A percentile compares a stretch with the other conserved stretches of the same genome.
Conservation (phyloP, 192 early-diverging fungal species). For the Coemansia sp. region DNA sequence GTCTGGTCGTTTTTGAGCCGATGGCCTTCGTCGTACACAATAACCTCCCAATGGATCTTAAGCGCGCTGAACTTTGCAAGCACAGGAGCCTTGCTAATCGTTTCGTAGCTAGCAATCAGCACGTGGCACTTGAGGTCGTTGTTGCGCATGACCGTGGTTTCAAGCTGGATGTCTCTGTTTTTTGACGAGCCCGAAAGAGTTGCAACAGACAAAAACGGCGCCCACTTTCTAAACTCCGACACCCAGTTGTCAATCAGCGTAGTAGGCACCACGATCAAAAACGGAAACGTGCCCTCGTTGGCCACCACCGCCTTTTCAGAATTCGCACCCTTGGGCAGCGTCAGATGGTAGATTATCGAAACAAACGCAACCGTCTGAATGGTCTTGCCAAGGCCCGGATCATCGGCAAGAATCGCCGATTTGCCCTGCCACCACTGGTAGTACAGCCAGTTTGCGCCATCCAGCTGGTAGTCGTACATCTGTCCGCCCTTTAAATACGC, state of each 20-base stretch:
- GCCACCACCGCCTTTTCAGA: constrained; percentile 26
- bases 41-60: constrained; percentile 77
- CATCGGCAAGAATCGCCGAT: constrained; percentile 93
- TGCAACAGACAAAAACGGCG: constrained; percentile 86
- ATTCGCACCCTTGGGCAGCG: constrained; percentile 9
- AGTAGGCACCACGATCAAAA: constrained; percentile 89
- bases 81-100: constrained; percentile 75
- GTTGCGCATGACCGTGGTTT: constrained; percentile 27
- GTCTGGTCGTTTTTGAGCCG: constrained; percentile 91
- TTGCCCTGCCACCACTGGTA: constrained; percentile 79
- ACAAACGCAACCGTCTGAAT: constrained; percentile 93
- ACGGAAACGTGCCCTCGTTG: constrained; percentile 81
- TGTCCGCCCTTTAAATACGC: constrained; percentile 74
- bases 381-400: constrained; percentile 94
- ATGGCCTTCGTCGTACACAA: constrained; percentile 96
- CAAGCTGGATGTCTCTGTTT: constrained; percentile 62
- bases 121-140: constrained; percentile 80
- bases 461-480: constrained; percentile 87
- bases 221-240: constrained; percentile 89
- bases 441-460: constrained; percentile 93
- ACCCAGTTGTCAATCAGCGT: constrained; percentile 93
- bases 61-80: constrained; percentile 47
- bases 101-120: constrained; percentile 91
- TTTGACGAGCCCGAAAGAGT: constrained; percentile 75
- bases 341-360: constrained; percentile 65